These are phyloP conservation scores for Elymus sibiricus DNA, from an alignment of 176 grass and related monocot genomes.

Conservation along the genomic window DNA sequence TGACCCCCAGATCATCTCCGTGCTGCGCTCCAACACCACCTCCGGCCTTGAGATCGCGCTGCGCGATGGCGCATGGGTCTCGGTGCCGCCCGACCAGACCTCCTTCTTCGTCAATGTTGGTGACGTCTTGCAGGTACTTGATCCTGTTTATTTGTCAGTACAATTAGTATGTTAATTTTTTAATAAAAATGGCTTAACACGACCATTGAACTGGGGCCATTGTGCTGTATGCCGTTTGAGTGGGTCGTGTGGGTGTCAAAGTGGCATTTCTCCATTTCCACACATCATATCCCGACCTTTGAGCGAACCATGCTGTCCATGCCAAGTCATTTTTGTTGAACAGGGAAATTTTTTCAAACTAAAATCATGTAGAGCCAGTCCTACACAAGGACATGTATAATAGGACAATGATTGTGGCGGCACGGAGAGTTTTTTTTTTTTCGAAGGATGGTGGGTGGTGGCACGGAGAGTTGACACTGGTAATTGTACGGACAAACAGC, in stretches of 20 bases:
- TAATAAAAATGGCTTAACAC: too few species aligned
- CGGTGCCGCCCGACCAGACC: conserved; percentile 45
- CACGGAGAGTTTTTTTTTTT: too few species aligned
- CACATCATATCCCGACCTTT: too few species aligned
- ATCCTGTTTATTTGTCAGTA: too few species aligned
- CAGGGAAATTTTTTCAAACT: not conserved
- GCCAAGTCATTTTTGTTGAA: not conserved
- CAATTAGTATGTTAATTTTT: too few species aligned
- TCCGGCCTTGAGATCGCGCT: conserved; percentile 61
- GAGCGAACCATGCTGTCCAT: too few species aligned
- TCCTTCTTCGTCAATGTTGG: conserved; percentile 86
- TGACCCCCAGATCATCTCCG: conserved; percentile 68
- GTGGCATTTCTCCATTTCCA: too few species aligned
- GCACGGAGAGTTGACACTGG: not conserved
- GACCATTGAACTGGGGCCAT: too few species aligned
- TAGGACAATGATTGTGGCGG: not conserved
- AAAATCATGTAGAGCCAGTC: not conserved
- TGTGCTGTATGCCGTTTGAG: too few species aligned
- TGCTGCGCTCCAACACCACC: conserved; percentile 57
- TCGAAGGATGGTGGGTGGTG: too few species aligned
- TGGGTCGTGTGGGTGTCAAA: too few species aligned
- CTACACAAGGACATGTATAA: not conserved
- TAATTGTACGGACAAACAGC: not conserved
- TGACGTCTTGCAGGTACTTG: conserved; percentile 58
- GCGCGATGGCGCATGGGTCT: conserved; percentile 55